Base-by-base conservation (phyloP, 2,329 filamentous ascomycete species). In the Fusarium sp. region DNA sequence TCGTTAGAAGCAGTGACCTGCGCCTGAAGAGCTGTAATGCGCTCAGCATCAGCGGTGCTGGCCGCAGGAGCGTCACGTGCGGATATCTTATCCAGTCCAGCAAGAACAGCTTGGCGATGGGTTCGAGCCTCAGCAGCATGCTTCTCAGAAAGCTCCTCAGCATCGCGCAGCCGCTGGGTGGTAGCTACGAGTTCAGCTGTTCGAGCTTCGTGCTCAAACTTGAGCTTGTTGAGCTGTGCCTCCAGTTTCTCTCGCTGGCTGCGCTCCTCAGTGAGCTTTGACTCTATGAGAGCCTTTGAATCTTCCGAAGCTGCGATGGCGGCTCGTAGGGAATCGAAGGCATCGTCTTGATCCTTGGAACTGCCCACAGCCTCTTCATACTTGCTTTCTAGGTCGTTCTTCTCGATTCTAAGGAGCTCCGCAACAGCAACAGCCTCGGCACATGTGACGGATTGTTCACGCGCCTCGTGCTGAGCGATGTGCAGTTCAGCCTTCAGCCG, bases 121-220 rank as follows among this genome's bases (percentile, higher is more conserved):
- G 93, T 93, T 66, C 92, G 90, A 7, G 97, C 96, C 84, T 99
- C 97, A 75, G 92, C 91, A 6, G 95, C 94, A 82, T 98, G 92
- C 76, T 93, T 95, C 79, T 97, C 94, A 2, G 94, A 94, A 52
- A 98, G 85, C 79, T 98, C 95, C 83, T 99, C 95, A 0, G 94
- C 92, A 82, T 98, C 95, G 45, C 90, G 91, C 58, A 99, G 85
- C 60, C 94, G 92, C 76, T 95, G 91, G 2, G 90, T 92, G 0
- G 91, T 88, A 23, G 89, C 89, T 52, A 95, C 94, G 4, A 98
- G 87, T 80, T 99, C 96, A 0, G 91, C 87, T 11, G 91, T 93
- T 37, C 91, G 90, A 61, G 93, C 90, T 80, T 98, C 97, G 78
- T 97, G 94, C 80, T 98, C 95, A 25, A 91, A 87, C 81, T 92